These are phyloP conservation scores for Dentiscutata heterogama DNA, from an alignment of 371 early-diverging fungal genomes.

Conservation along the genomic window DNA sequence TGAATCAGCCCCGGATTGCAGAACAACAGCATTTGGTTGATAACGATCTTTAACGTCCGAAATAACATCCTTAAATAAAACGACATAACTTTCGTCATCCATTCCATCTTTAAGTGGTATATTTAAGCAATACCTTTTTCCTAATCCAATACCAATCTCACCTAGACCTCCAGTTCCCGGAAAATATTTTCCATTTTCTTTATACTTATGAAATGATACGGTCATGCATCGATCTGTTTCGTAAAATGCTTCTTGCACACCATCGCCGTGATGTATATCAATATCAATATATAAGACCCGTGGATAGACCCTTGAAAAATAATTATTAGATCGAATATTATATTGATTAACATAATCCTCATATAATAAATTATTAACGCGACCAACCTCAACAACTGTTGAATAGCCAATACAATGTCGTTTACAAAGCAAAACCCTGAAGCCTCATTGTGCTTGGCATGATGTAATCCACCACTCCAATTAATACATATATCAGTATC, in stretches of 20 bases:
- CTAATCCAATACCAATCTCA: slow-evolving; percentile 79
- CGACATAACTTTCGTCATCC: slow-evolving; percentile 85
- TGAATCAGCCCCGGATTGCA: slow-evolving; percentile 98
- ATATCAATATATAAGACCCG: slow-evolving; percentile 96
- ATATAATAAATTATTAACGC: not conserved
- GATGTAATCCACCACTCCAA: slow-evolving; percentile 97
- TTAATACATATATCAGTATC: slow-evolving; percentile 91
- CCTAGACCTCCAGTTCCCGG: slow-evolving; percentile 93
- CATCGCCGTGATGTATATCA: slow-evolving; percentile 98
- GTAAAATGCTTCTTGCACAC: slow-evolving; percentile 96
- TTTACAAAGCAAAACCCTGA: slow-evolving; percentile 97
- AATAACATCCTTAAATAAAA: slow-evolving; percentile 89
- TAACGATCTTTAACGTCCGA: slow-evolving; percentile 81
- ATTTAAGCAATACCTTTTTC: slow-evolving; percentile 89
- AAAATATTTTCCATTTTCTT: slow-evolving; percentile 87
- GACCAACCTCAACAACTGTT: slow-evolving; percentile 82
- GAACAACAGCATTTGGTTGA: slow-evolving; percentile 86
- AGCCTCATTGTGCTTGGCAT: slow-evolving; percentile 94
- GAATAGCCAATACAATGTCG: slow-evolving; percentile 93
- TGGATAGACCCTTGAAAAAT: slow-evolving; percentile 66
- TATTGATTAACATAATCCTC: not conserved
- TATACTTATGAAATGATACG: slow-evolving; percentile 93
- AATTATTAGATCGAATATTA: not conserved
- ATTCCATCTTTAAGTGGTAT: slow-evolving; percentile 94
- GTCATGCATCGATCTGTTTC: slow-evolving; percentile 93